These are phyloP conservation scores for Pseudocercospora pini-densiflorae DNA, from an alignment of 2,329 filamentous ascomycete species.

Conservation along the genomic window DNA sequence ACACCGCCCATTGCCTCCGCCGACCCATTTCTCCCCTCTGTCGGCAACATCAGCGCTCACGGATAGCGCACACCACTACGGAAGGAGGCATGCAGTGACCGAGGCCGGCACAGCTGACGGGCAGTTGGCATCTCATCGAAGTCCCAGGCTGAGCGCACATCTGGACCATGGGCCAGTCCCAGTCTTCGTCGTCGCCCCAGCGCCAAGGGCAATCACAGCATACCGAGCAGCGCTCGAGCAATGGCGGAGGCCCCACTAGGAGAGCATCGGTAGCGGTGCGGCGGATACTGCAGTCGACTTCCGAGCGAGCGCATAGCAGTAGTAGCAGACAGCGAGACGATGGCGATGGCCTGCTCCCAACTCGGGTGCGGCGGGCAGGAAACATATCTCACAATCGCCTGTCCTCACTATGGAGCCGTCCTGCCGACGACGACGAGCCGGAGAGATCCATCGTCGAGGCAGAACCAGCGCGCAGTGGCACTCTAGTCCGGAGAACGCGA, in stretches of 20 bases:
- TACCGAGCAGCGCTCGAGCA: slow-evolving; percentile 7
- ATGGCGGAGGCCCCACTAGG: background rate
- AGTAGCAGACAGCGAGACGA: slow-evolving; percentile 5
- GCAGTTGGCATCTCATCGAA: slow-evolving; percentile 7
- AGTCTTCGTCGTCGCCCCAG: slow-evolving; percentile 37
- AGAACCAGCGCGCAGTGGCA: slow-evolving; percentile 17
- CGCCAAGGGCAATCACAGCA: slow-evolving; percentile 1
- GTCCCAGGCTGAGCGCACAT: background rate
- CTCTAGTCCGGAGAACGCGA: slow-evolving; percentile 28
- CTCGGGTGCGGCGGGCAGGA: slow-evolving; percentile 8
- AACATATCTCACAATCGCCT: slow-evolving; percentile 18
- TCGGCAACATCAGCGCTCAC: background rate
- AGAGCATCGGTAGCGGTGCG: slow-evolving; percentile 9
- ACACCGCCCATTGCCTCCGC: background rate
- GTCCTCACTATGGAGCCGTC: slow-evolving; percentile 19
- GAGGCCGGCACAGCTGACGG: slow-evolving; percentile 3
- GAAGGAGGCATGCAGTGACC: slow-evolving; percentile 9
- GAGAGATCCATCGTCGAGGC: slow-evolving; percentile 6
- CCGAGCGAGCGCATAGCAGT: background rate
- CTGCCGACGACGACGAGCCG: slow-evolving; percentile 15
- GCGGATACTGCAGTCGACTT: slow-evolving; percentile 1
- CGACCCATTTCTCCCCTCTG: background rate
- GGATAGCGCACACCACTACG: background rate
- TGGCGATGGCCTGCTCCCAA: slow-evolving; percentile 13
- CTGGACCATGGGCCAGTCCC: slow-evolving; percentile 39